A percentile compares a stretch with the other conserved stretches of the same genome.
Conservation (phyloP, 768 basidiomycete genomes). For the Lentinus tigrinus region DNA sequence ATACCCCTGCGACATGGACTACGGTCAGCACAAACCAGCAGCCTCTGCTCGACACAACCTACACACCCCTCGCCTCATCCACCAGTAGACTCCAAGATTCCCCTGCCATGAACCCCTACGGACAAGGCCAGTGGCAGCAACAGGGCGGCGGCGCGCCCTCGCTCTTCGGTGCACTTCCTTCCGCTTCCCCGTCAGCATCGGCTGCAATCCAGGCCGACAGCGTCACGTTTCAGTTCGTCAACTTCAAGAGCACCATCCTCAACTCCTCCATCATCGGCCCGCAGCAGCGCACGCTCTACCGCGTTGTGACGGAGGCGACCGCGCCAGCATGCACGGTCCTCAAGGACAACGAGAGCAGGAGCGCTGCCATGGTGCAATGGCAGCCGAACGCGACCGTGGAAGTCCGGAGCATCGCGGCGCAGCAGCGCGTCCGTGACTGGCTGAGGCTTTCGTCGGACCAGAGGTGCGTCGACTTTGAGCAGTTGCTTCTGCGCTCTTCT, state of each 20-base stretch:
- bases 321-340: slow-evolving; percentile 54
- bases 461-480: slow-evolving; percentile 32
- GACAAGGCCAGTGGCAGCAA: slow-evolving; percentile 15
- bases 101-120: slow-evolving; percentile 27
- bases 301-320: slow-evolving; percentile 47
- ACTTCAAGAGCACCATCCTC: slow-evolving; percentile 49
- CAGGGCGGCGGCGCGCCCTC: slow-evolving; percentile 41
- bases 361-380: slow-evolving; percentile 61
- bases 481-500: background rate
- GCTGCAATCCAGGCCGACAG: slow-evolving; percentile 29
- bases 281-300: slow-evolving; percentile 46
- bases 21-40: background rate
- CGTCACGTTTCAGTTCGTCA: slow-evolving; percentile 48
- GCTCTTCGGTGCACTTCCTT: slow-evolving; percentile 64
- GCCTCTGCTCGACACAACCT: background rate
- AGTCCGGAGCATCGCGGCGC: slow-evolving; percentile 47
- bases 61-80: background rate
- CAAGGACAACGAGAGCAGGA: slow-evolving; percentile 46
- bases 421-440: slow-evolving; percentile 53
- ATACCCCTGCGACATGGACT: background rate
- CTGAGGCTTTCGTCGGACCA: slow-evolving; percentile 49
- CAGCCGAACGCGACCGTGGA: slow-evolving; percentile 47
- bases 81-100: background rate
- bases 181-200: slow-evolving; percentile 30
- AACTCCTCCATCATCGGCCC: slow-evolving; percentile 56